Base-by-base conservation (phyloP, 139 green algal species). In the Micractinium sp. region DNA sequence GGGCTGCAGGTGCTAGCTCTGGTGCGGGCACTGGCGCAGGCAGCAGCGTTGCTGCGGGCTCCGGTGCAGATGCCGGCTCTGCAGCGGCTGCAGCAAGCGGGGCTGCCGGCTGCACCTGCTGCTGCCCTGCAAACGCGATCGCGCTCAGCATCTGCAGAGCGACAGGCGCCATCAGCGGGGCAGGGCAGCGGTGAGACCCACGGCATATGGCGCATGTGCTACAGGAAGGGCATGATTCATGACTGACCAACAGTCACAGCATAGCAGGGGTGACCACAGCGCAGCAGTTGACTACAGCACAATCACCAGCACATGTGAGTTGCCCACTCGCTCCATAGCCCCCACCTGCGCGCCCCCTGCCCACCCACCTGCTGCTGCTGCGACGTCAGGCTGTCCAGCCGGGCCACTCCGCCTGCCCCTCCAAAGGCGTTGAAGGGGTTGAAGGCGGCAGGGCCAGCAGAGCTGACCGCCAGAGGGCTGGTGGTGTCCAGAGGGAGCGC, bases 281-380 rank as follows among this genome's bases (percentile, higher is more conserved):
- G n/a, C n/a, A n/a, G n/a, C n/a, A n/a, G n/a, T n/a, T 56, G 47
- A 56, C 47, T 9, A 56, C 47, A 56, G 47, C 47, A 56, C 47
- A 56, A 5, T 56, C 47, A 9, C 9, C 7, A 56, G 47, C 47
- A 56, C 47, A 56, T 16, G 47, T 56, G 47, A 56, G 47, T n/a
- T n/a, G n/a, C n/a, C n/a, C n/a, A n/a, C n/a, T n/a, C n/a, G n/a
- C n/a, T n/a, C n/a, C n/a, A n/a, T n/a, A n/a, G n/a, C n/a, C n/a
- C n/a, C n/a, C n/a, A n/a, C n/a, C n/a, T n/a, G n/a, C n/a, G n/a
- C n/a, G n/a, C n/a, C n/a, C n/a, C n/a, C n/a, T n/a, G n/a, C n/a
- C n/a, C n/a, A n/a, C 47, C 16, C 67, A 67, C 47, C 85, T 88
- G 71, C 85, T 88, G 84, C 69, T 87, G 82, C 82, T 87, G 56